Base-by-base conservation (phyloP, 768 basidiomycete species). In the Tulasnella calospora region DNA sequence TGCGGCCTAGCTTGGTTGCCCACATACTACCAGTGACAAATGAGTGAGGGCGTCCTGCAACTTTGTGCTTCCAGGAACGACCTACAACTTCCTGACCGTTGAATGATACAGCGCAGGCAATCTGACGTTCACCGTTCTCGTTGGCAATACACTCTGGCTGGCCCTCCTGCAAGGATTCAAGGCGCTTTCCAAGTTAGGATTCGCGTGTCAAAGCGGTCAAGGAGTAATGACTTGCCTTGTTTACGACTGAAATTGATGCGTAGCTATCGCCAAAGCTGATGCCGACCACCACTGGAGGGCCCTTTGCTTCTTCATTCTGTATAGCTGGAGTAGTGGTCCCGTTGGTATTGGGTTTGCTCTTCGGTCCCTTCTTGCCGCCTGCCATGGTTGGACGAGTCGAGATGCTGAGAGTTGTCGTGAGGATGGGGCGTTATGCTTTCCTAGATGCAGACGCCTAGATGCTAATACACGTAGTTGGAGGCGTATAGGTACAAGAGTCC, bases 101-200 rank as follows among this genome's bases (percentile, higher is more conserved):
- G 84, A 97, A 99, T 0, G 96, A 90, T 76, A 99, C 87, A 36
- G 95, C 95, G 83, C 94, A 95, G 0, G 95, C 95, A 82, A 99
- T 99, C 86, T 99, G 97, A 41, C 98, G 92, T 83, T 98, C 97
- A 40, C 98, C 97, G 83, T 99, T 97, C 83, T 99, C 96, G 83
- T 98, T 99, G 7, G 96, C 98, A 79, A 99, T 98, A 83, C 94
- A 97, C 83, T 96, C 94, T 61, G 96, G 92, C 40, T 93, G 87
- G 17, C 94, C 94, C 85, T 98, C 95, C 95, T 96, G 80, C 40
- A 77, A 30, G 47, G 30, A 67, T n/a, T 69, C 9, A 35, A 4
- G 72, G 72, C 5, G 71, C 38, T 15, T 30, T 8, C 76, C 44
- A 30, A 35, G 46, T 74, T 1, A 75, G 9, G 61, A 40, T 46